These are phyloP conservation scores for Rubus parviflorus DNA, from an alignment of 306 rosid species.

Conservation along the genomic window DNA sequence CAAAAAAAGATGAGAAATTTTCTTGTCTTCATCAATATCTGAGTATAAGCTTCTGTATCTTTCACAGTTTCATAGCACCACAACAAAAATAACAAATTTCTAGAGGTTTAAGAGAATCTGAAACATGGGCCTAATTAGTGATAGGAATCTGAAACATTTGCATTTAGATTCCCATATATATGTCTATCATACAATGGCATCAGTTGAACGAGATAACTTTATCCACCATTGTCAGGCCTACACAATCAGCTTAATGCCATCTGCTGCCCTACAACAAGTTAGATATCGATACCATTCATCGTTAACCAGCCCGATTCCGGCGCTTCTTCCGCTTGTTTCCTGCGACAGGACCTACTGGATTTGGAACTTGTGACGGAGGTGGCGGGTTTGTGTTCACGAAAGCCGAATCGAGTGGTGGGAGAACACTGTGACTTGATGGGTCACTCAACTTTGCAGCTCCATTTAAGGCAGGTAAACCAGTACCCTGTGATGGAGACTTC, in stretches of 20 bases:
- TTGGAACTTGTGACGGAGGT: conserved; percentile 11
- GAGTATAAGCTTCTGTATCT: not conserved
- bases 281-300: too few relatives aligned
- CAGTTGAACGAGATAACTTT: not conserved
- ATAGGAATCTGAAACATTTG: not conserved
- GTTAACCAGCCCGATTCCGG: conserved; percentile 6
- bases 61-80: not conserved
- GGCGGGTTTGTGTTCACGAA: not conserved
- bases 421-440: not conserved
- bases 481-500: not conserved
- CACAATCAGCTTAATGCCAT: not conserved
- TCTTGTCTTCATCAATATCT: not conserved
- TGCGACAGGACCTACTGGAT: conserved; percentile 15
- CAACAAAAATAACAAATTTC: not conserved
- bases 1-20: not conserved
- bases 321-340: conserved; percentile 26
- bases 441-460: not conserved
- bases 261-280: not conserved
- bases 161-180: not conserved
- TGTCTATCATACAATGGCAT: not conserved
- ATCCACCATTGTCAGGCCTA: not conserved
- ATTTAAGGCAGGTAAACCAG: not conserved
- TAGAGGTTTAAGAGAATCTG: not conserved
- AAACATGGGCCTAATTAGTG: not conserved
- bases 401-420: not conserved